A percentile compares a stretch with the other conserved stretches of the same genome.
Conservation (phyloP, 257 asterid species). For the Jacaranda copaia region DNA sequence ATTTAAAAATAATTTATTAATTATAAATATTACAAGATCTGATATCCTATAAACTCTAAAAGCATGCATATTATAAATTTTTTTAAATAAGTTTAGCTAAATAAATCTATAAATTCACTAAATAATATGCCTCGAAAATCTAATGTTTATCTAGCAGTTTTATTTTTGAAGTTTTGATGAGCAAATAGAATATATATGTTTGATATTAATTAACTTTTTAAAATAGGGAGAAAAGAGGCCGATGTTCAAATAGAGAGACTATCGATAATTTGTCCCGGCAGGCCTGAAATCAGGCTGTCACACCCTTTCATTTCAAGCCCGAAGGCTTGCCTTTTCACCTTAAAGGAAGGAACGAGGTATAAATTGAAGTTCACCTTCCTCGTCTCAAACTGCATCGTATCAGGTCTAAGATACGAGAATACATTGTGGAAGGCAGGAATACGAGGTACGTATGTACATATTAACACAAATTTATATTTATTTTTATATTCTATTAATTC, state of each 20-base stretch:
- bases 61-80: too few relatives aligned
- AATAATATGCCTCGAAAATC: too few relatives aligned
- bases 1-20: too few relatives aligned
- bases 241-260: conserved; percentile 47
- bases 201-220: neutral
- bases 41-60: too few relatives aligned
- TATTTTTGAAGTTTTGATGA: too few relatives aligned
- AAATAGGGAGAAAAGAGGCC: conserved; percentile 36
- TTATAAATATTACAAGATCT: too few relatives aligned
- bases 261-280: conserved; percentile 51
- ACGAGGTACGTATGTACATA: conserved; percentile 45
- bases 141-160: too few relatives aligned
- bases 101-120: too few relatives aligned
- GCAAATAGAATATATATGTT: too few relatives aligned
- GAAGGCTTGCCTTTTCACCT: conserved; percentile 59
- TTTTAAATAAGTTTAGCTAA: too few relatives aligned
- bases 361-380: conserved; percentile 54
- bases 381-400: conserved; percentile 54
- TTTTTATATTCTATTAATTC: too few relatives aligned
- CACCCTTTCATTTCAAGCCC: conserved; percentile 63
- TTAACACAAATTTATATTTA: too few relatives aligned
- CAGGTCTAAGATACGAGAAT: conserved; percentile 60
- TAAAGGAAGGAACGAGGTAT: conserved; percentile 61
- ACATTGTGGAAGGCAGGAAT: conserved; percentile 64
- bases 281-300: conserved; percentile 49